These are phyloP conservation scores for Talaromyces sp. DNA, from an alignment of 2,329 filamentous ascomycete genomes.

Conservation along the genomic window DNA sequence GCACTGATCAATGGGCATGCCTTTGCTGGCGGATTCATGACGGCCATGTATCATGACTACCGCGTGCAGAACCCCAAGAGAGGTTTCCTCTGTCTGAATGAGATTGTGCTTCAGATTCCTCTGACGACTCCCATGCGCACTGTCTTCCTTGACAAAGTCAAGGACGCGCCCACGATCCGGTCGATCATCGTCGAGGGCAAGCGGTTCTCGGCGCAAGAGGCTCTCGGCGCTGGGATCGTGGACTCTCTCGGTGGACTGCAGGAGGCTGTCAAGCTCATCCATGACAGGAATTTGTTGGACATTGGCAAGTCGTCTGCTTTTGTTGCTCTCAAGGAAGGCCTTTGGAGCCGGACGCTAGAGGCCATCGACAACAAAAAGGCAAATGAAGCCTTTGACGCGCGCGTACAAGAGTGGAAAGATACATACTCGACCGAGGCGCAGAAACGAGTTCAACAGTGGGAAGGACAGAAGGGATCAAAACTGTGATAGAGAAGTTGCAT, in stretches of 20 bases:
- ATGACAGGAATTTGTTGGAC: slow-evolving; percentile 53
- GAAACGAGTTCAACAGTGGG: slow-evolving; percentile 50
- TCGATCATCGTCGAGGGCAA: slow-evolving; percentile 68
- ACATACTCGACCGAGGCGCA: slow-evolving; percentile 37
- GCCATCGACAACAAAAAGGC: slow-evolving; percentile 52
- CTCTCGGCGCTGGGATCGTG: slow-evolving; percentile 63
- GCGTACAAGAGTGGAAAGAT: slow-evolving; percentile 48
- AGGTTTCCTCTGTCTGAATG: slow-evolving; percentile 77
- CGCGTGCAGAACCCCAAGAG: slow-evolving; percentile 66
- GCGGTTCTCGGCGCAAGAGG: slow-evolving; percentile 60
- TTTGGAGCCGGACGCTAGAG: slow-evolving; percentile 64
- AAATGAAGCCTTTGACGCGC: slow-evolving; percentile 38
- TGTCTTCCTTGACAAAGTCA: slow-evolving; percentile 68
- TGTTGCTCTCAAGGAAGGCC: slow-evolving; percentile 67
- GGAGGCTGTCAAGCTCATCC: slow-evolving; percentile 58
- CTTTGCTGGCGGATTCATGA: slow-evolving; percentile 78
- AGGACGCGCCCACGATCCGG: slow-evolving; percentile 50
- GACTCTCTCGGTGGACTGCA: slow-evolving; percentile 64
- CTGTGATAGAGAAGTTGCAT: slow-evolving; percentile 2
- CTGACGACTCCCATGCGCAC: slow-evolving; percentile 68
- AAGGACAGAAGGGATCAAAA: slow-evolving; percentile 28
- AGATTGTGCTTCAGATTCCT: slow-evolving; percentile 74
- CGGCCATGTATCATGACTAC: slow-evolving; percentile 79
- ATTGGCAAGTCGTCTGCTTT: slow-evolving; percentile 66
- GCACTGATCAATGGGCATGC: slow-evolving; percentile 76